phyloP scores from a whole-genome alignment of 768 basidiomycete species.

The Hemileccinum impolitum region DNA sequence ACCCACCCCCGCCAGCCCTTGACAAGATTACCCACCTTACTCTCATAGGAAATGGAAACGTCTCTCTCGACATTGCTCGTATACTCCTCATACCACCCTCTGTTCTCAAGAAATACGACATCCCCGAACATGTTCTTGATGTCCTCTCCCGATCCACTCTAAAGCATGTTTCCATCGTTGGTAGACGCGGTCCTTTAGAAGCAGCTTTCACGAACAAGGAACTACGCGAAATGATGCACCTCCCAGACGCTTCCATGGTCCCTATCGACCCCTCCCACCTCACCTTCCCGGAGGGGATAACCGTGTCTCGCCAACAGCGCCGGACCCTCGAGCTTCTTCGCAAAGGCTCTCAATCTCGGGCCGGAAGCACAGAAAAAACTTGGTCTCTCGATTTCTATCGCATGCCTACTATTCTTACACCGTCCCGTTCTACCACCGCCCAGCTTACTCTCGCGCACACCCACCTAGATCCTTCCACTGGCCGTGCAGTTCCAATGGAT shows the following conservation, averaged over 20 bases:
- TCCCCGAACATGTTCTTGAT: conserved; percentile 71
- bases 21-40: conserved; percentile 68
- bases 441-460: conserved; percentile 62
- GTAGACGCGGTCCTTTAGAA: conserved; percentile 81
- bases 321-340: conserved; percentile 63
- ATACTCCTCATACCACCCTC: conserved; percentile 76
- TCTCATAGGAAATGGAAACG: conserved; percentile 92
- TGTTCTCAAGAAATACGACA: conserved; percentile 66
- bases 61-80: conserved; percentile 88
- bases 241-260: conserved; percentile 64
- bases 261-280: conserved; percentile 53
- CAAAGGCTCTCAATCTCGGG: conserved; percentile 54
- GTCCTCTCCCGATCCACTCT: conserved; percentile 61
- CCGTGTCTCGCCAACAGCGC: conserved; percentile 59
- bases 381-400: conserved; percentile 86
- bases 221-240: conserved; percentile 72
- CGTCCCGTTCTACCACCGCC: conserved; percentile 24
- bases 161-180: conserved; percentile 78
- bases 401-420: conserved; percentile 52
- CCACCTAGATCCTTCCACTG: conserved; percentile 44
- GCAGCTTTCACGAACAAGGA: conserved; percentile 93
- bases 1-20: conserved; percentile 57
- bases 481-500: conserved; percentile 53
- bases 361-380: conserved; percentile 54
- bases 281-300: conserved; percentile 28